Base-by-base conservation (phyloP, 202 grass and related monocot genomes). In the Dendrocalamus latiflorus region DNA sequence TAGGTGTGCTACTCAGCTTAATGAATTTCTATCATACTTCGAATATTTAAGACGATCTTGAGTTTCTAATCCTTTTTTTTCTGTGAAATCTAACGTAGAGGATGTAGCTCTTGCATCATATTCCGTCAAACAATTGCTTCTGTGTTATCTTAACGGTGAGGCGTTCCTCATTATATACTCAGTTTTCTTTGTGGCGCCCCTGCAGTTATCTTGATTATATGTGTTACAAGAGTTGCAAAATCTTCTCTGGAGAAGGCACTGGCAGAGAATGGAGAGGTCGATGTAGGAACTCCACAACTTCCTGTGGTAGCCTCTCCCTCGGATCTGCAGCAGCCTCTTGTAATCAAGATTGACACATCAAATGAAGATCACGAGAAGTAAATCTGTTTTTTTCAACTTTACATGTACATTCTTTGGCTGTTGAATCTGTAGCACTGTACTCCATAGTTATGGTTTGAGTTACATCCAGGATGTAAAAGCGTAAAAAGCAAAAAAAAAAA, bases 241-340 rank as follows among this genome's bases (percentile, higher is more conserved):
- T 83, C 93, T 55, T 86, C 96, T 74, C 17, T 99, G 84, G 96
- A 99, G 65, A 99, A 96, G 61, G 96, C 96, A 14, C 79, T 99
- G 83, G 93, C 93, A 15, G 96, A 99, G 87, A 99, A 99, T 70
- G 85, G 89, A 34, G 96, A 86, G 68, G 57, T 89, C 0, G 92
- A 92, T 14, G 75, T 89, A 43, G 87, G 81, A 81, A 72, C 87
- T 20, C 87, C 96, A 22, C 89, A 93, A 62, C 86, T 99, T 78
- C 96, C 96, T 55, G 61, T 94, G 44, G 80, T 86, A 26, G 73
- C 80, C 70, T 70, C 84, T 45, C 56, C 79, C n/a, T 91, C 91
- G 9, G 91, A 92, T 60, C 89, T 99, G 49, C 89, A 89, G 8
- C 92, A 99, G 75, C 93, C 93, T 65, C 96, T 99, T 73, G 78